Base-by-base conservation (phyloP, 208 protist species). In the Trypanosoma platydactyli region DNA sequence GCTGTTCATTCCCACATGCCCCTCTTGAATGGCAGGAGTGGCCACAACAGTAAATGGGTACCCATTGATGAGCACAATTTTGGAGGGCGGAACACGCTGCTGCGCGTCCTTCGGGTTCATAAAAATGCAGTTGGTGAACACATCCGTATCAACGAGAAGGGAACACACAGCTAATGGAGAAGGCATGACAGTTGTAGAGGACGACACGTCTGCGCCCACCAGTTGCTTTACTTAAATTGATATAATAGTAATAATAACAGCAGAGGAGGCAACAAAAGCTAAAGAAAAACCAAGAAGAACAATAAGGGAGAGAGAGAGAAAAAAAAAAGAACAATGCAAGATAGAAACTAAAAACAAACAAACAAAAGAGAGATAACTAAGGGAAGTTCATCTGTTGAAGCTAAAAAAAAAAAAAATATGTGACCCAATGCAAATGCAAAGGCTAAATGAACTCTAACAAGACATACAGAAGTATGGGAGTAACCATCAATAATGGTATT, bases 1-100 rank as follows among this genome's bases (percentile, higher is more conserved):
- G 59, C 76, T 82, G 66, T 92, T 95, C 69, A 92, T 83, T 44
- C 73, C 85, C 30, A 92, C 66, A 15, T 62, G 59, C 12, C 86
- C 89, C 5, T 33, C 58, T 53, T 59, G 56, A 16, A 95, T 76
- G 24, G 53, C 61, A 6, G 64, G 44, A 71, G 80, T 59, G 2
- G 62, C 44, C 12, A 58, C 42, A 15, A 83, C 69, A 6, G 64
- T 83, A 44, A 92, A 92, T 13, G 80, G 86, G 50, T 77, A 89
- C n/a, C 71, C 79, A n/a, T 80, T 65, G 30, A 92, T 74, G 25
- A 84, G 63, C 38, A 89, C 82, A 49, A 79, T 54, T 20, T 69
- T 48, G 2, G 44, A 51, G 29, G 24, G 16, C 0, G 69, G 46
- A 30, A 67, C 42, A 22, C 48, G 58, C 0, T 25, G 40, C 5